Base-by-base conservation (phyloP, 2,329 filamentous ascomycete species). In the Penicillium psychrosexuale region DNA sequence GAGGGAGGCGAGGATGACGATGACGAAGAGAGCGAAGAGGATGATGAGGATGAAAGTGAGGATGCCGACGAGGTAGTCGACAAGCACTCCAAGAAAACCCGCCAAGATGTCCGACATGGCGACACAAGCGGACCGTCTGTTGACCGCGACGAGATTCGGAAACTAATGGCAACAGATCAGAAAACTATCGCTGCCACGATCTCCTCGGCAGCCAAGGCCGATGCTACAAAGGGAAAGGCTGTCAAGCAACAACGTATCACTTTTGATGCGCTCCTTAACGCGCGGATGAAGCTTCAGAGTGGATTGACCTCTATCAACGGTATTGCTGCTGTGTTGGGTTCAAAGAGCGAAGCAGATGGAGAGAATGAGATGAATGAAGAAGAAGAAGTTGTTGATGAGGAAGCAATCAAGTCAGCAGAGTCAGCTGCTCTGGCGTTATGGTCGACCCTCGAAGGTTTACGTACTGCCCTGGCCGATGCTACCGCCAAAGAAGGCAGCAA, bases 231-330 rank as follows among this genome's bases (percentile, higher is more conserved):
- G 73, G 94, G 94, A 12, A 77, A 83, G 51, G 93, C 93, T 0
- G 90, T 99, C 36, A 93, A 91, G 65, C 80, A 86, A 54, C 94
- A 99, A 75, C 85, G 91, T 48, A 87, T 87, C 58, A 85, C 87
- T 0, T 99, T 96, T 67, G 93, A 97, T 64, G 84, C 89, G 0
- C 83, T 97, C 0, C 82, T 99, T 31, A 96, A 96, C 74, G 83
- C 91, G 13, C 86, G 94, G 19, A 97, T 99, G 68, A 89, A 93
- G 57, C 77, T 99, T 17, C 95, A 99, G 72, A 97, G 97, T 72
- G 91, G 90, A 1, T 76, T 99, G 13, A 83, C 94, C 15, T 87
- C 89, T 0, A 84, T 87, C 27, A 97, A 97, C 72, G 88, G 91
- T 1, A 79, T 95, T 38, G 72, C 81, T 15, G 69, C 77, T 1